A percentile compares a stretch with the other conserved stretches of the same genome.
Evolutionary conservation across 345 rosid species (phyloP).

Genomic region (Eucalyptus decipiens): DNA sequence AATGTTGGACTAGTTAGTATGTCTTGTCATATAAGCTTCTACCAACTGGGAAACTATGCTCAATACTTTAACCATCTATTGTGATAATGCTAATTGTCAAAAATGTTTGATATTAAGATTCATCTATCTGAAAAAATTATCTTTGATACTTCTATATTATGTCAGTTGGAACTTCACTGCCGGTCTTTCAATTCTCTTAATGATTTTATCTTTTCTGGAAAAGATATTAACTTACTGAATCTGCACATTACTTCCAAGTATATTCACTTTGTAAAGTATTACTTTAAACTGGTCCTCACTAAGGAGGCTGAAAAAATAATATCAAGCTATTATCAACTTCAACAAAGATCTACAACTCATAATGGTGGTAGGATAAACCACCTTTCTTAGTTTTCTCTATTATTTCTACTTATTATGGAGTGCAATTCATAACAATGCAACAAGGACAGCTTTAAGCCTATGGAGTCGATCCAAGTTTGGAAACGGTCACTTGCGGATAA

Average conservation of each 20-base stretch:
- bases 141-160: background rate
- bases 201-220: background rate
- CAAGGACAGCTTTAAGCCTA: too few relatives aligned
- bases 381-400: background rate
- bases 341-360: constrained; percentile 78
- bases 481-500: too few relatives aligned
- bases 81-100: background rate
- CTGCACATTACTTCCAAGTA: constrained; percentile 33
- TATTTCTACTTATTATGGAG: background rate
- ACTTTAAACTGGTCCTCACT: constrained; percentile 68
- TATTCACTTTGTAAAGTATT: constrained; percentile 63
- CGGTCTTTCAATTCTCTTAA: background rate
- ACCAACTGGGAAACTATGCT: background rate
- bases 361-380: constrained; percentile 53
- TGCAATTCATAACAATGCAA: constrained; percentile 14
- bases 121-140: background rate
- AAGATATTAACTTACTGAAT: background rate
- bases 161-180: background rate
- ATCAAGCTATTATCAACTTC: constrained; percentile 89
- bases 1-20: background rate
- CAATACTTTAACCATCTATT: background rate
- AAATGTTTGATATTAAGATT: background rate
- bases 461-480: too few relatives aligned
- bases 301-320: constrained; percentile 84
- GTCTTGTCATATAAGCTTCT: background rate